A percentile compares a stretch with the other conserved stretches of the same genome.
These are phyloP conservation scores for Cladosporium velox DNA, from an alignment of 2,329 filamentous ascomycete genomes.

Conservation along the genomic window DNA sequence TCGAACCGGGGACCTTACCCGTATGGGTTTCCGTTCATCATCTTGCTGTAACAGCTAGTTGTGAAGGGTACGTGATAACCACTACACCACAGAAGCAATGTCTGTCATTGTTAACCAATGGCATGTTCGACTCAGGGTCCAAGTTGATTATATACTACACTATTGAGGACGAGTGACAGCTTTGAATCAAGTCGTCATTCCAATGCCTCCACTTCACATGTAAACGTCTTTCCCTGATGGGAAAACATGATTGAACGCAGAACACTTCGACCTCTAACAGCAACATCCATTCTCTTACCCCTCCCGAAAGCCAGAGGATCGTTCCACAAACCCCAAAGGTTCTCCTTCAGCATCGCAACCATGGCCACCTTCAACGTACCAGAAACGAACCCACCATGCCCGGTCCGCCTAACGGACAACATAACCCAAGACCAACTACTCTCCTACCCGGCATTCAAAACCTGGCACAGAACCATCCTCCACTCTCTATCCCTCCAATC, in stretches of 20 bases:
- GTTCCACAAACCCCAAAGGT: neutral
- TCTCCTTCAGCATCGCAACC: neutral
- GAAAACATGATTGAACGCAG: neutral
- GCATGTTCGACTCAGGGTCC: too few species aligned
- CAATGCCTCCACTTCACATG: neutral
- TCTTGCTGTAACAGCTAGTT: neutral
- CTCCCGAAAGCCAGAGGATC: too few species aligned
- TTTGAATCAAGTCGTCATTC: neutral
- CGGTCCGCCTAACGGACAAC: constrained; percentile 47
- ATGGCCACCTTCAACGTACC: constrained; percentile 50
- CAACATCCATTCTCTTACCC: neutral
- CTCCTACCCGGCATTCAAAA: constrained; percentile 56
- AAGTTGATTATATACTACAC: too few species aligned
- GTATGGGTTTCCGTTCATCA: neutral
- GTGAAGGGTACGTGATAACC: constrained; percentile 20
- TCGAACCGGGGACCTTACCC: constrained; percentile 19
- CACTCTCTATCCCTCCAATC: constrained; percentile 52
- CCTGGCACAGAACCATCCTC: constrained; percentile 55
- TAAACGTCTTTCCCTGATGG: neutral
- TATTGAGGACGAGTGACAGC: too few species aligned
- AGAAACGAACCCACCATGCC: constrained; percentile 37
- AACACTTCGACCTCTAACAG: neutral
- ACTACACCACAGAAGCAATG: neutral
- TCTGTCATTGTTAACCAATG: neutral
- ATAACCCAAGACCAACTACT: constrained; percentile 49